Base-by-base conservation (phyloP, 169 alveolate genomes). In the Plasmodium yoelii region DNA sequence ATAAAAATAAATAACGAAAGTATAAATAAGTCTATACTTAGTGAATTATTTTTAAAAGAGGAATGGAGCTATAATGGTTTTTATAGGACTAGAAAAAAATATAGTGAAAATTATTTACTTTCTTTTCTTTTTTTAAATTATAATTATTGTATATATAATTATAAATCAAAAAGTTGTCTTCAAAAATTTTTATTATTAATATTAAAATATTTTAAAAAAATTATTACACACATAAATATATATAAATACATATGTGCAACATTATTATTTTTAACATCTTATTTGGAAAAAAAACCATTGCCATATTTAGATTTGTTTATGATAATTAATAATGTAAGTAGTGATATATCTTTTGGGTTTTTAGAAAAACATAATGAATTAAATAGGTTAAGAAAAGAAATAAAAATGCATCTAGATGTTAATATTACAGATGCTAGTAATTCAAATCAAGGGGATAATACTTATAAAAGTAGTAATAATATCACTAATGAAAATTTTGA, bases 61-160 rank as follows among this genome's bases (percentile, higher is more conserved):
- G 53, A 19, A 7, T 19, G 24, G 65, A 10, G 64, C 4, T 6
- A 6, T 8, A 3, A 18, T 49, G 13, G 4, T 15, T 60, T 4
- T 19, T 24, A n/a, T 47, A 69, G 24, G 19, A n/a, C 42, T 12
- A 71, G n/a, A 28, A 47, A 55, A 10, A 42, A 75, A 49, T 63
- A 75, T 22, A 61, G 44, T 13, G 88, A 74, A 19, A 65, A 68
- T 28, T 34, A 64, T 77, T 26, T 65, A 39, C 57, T 82, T 5
- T 64, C 53, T 56, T 82, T 82, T 68, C 59, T 82, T 6, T 67
- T 82, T 67, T 22, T 82, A 34, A 65, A 82, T 82, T 82, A 82
- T 59, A 82, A 82, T 65, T 82, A 82, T 47, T 82, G 90, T 67
- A 49, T 82, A n/a, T 82, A 44, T 24, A 82, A 53, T 61, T 26